Conservation (phyloP, 106 monocot genomes). For the Dactylorhiza incarnata region DNA sequence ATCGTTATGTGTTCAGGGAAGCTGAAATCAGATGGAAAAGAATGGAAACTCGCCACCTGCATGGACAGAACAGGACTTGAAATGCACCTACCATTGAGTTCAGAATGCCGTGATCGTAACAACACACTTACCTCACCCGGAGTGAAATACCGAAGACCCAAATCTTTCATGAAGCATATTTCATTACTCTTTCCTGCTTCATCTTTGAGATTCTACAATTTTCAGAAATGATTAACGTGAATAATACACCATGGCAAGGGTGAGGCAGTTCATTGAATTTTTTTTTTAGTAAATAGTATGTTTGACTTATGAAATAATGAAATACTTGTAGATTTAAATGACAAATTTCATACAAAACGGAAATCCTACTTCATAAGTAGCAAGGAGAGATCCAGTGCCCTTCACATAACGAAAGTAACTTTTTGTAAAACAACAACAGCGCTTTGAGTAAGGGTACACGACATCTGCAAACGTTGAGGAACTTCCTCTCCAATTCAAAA, state of each 20-base stretch:
- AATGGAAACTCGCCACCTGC: constrained; percentile 97
- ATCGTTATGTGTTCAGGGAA: constrained; percentile 71
- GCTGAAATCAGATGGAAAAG: constrained; percentile 65
- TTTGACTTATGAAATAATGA: background rate
- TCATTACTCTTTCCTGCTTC: constrained; percentile 22
- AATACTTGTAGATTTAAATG: background rate
- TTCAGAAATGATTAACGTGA: background rate
- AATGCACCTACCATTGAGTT: background rate
- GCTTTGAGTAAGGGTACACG: constrained; percentile 74
- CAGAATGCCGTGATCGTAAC: background rate
- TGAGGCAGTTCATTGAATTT: no score
- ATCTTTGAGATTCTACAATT: constrained; percentile 15
- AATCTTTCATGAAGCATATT: constrained; percentile 42
- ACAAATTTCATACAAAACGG: background rate
- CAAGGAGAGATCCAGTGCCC: constrained; percentile 92
- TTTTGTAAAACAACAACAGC: constrained; percentile 97
- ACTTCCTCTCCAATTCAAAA: background rate
- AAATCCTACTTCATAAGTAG: constrained; percentile 52
- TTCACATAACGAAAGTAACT: constrained; percentile 97
- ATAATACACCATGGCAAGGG: background rate
- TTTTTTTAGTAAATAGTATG: no score
- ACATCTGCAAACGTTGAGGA: constrained; percentile 50
- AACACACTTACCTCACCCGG: constrained; percentile 59
- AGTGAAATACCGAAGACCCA: constrained; percentile 87
- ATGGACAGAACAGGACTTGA: background rate